These are phyloP conservation scores for Solanum pennellii DNA, from an alignment of 257 asterid species.

Conservation along the genomic window DNA sequence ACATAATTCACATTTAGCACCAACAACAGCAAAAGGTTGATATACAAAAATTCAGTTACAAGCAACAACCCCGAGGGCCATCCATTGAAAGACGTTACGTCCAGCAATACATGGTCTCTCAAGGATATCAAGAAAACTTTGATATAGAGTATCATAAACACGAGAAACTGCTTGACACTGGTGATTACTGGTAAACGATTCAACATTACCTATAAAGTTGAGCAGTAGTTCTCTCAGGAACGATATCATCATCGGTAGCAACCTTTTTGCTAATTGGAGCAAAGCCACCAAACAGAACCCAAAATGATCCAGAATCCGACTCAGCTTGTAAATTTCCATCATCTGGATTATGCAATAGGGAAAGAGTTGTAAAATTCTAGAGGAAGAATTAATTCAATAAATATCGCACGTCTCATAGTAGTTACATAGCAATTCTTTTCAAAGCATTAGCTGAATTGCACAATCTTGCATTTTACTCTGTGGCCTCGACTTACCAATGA, in stretches of 20 bases:
- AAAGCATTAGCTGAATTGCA: neutral
- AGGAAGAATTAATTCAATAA: neutral
- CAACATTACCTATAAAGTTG: constrained; percentile 54
- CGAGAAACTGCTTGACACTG: neutral
- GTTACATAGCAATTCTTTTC: neutral
- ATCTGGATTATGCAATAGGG: constrained; percentile 28
- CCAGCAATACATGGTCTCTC: neutral
- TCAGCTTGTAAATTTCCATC: constrained; percentile 96
- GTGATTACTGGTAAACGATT: neutral
- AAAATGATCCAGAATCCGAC: constrained; percentile 92
- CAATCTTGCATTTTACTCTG: neutral
- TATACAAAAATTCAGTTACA: neutral
- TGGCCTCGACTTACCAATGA: constrained; percentile 59
- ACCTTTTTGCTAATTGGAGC: constrained; percentile 95
- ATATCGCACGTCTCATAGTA: neutral
- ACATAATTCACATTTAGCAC: neutral
- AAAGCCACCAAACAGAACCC: constrained; percentile 99
- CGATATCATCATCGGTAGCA: constrained; percentile 70
- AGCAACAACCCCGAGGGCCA: neutral
- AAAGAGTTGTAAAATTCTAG: neutral
- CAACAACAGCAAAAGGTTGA: neutral
- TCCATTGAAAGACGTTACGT: neutral
- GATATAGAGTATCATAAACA: neutral
- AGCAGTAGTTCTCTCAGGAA: constrained; percentile 74
- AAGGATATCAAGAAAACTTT: neutral